Base-by-base conservation (phyloP, 768 basidiomycete species). In the Tylopilus balloui region DNA sequence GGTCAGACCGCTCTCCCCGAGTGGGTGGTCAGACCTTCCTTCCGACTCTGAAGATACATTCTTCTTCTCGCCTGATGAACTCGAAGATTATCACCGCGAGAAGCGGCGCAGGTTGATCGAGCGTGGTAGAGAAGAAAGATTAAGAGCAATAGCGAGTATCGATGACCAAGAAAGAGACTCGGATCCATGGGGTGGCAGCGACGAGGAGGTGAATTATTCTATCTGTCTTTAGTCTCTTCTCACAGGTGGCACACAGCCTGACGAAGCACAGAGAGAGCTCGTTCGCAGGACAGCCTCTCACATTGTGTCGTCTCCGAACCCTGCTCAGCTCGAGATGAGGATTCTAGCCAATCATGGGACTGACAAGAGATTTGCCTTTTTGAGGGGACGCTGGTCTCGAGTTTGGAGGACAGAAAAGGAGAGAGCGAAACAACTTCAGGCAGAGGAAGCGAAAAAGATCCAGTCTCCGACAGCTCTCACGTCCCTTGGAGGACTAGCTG, bases 1-100 rank as follows among this genome's bases (percentile, higher is more conserved):
- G 6, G 11, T n/a, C 28, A 40, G 60, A 46, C 53, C 75, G 1
- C 66, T 63, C 20, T 80, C 83, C 0, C 78, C 80, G 3, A 68
- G 74, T 3, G 88, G 86, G 8, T 93, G 90, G 90, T 85, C 84
- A 0, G 86, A 91, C 63, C 76, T 93, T 3, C 84, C 90, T 5
- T 92, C 91, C 0, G 91, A 93, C 59, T 63, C 80, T 5, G 92
- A 93, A 69, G 91, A 94, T 56, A 85, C 79, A 0, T 94, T 92
- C 67, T 88, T 88, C 69, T 77, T 93, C 52, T 74, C 80, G 1
- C 77, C 77, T 0, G 73, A 75, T 6, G 91, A 92, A 55, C 68
- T 74, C 3, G 81, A 82, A 13, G 85, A 85, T 51, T 83, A 82
- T 52, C 74, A 73, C 31, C 75, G 80, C 20, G 79, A 83, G 32